Evolutionary conservation across 2,329 filamentous ascomycete genomes (phyloP).

Genomic region (Aspergillus sp.): DNA sequence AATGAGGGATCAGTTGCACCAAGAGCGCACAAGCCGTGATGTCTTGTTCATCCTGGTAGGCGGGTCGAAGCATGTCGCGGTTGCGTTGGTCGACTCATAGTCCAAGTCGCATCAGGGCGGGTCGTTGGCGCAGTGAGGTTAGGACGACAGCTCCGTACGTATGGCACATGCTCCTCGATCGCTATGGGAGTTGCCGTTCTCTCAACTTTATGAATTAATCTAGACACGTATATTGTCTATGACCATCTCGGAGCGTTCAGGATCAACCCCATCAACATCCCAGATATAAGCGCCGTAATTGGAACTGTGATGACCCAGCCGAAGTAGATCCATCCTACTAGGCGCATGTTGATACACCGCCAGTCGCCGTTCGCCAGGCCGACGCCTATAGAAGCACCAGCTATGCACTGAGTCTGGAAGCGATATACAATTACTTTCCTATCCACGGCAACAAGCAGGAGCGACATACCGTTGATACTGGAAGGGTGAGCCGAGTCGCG

Average conservation of each 20-base stretch:
- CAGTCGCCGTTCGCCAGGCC: conserved; percentile 43
- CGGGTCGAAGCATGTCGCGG: background rate
- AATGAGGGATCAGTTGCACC: no score
- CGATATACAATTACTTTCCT: background rate
- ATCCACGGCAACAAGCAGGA: no score
- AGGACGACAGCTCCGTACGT: no score
- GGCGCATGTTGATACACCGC: conserved; percentile 50
- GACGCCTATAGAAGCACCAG: conserved; percentile 41
- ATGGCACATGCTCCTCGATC: no score
- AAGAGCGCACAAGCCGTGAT: background rate
- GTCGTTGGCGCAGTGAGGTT: no score
- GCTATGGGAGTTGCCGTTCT: no score
- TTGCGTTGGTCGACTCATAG: background rate
- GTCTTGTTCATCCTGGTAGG: background rate
- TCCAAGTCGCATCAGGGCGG: background rate
- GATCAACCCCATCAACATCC: conserved; percentile 47
- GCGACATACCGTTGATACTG: conserved; percentile 35
- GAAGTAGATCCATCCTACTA: conserved; percentile 48
- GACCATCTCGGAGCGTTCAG: conserved; percentile 46
- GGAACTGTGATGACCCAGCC: conserved; percentile 53
- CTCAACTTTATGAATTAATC: background rate
- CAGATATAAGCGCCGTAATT: conserved; percentile 45
- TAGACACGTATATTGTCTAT: background rate
- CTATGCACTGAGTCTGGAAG: conserved; percentile 38
- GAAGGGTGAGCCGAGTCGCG: conserved; percentile 39